These are phyloP conservation scores for Nitzschia putrida DNA, from an alignment of 108 stramenopile genomes.

Conservation along the genomic window DNA sequence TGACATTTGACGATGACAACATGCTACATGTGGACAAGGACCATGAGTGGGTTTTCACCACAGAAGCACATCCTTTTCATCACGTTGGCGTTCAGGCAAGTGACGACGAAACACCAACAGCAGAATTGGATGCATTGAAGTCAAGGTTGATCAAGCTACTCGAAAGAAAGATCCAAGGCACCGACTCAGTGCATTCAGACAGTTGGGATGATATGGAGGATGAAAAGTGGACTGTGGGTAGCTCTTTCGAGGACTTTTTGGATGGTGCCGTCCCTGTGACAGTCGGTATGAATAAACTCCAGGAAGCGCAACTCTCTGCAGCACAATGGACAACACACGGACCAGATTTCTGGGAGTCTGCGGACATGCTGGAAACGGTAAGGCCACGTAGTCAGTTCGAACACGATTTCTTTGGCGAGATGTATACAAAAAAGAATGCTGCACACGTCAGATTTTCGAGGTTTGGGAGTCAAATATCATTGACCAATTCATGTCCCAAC, in stretches of 20 bases:
- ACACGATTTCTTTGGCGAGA: constrained; percentile 30
- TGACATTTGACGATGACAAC: constrained; percentile 88
- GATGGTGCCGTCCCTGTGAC: constrained; percentile 14
- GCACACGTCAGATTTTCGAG: constrained; percentile 34
- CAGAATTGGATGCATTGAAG: constrained; percentile 12
- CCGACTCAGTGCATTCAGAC: no score
- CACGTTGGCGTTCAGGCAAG: constrained; percentile 22
- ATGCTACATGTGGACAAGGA: constrained; percentile 66
- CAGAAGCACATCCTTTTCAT: constrained; percentile 95
- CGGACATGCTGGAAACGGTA: constrained; percentile 13
- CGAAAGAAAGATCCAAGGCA: constrained; percentile 4
- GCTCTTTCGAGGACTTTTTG: constrained; percentile 9
- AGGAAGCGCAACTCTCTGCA: neutral
- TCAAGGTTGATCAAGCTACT: constrained; percentile 15
- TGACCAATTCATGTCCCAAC: constrained; percentile 69
- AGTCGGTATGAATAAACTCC: constrained; percentile 5
- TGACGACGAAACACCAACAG: neutral
- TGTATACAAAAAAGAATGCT: constrained; percentile 32
- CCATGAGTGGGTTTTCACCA: constrained; percentile 89
- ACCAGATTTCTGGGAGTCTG: neutral
- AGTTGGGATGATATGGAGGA: constrained; percentile 1
- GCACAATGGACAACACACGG: neutral
- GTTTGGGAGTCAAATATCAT: constrained; percentile 35
- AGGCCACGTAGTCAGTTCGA: constrained; percentile 2
- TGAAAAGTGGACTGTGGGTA: constrained; percentile 35